Percentiles rank a stretch among this genome's conserved stretches.
Evolutionary conservation across 1,139 yeast species (phyloP).

Genomic region (Saccharomyces hybrid): DNA sequence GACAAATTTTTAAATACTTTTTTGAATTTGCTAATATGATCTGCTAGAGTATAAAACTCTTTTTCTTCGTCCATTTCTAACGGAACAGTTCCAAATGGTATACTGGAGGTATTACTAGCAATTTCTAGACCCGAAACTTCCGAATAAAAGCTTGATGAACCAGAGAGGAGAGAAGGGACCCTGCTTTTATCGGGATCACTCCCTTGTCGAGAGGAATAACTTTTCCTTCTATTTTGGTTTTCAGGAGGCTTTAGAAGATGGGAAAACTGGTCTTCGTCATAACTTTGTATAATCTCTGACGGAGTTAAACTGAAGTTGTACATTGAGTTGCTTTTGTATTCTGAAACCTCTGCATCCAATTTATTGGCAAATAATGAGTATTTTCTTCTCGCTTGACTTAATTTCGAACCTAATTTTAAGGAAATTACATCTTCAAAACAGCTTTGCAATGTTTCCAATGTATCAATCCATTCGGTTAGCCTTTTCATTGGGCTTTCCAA

Average conservation of each 20-base stretch:
- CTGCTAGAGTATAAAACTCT: constrained; percentile 12
- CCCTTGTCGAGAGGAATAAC: neutral
- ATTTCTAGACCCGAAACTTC: constrained; percentile 1
- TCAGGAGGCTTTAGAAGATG: constrained; percentile 2
- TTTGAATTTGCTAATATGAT: constrained; percentile 19
- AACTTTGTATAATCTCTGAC: constrained; percentile 23
- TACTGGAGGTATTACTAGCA: neutral
- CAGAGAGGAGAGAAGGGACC: constrained; percentile 4
- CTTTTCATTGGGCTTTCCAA: constrained; percentile 22
- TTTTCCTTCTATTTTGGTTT: neutral
- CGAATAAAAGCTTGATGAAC: constrained; percentile 15
- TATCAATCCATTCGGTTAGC: constrained; percentile 15
- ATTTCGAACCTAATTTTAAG: neutral
- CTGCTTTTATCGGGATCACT: neutral
- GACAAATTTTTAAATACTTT: constrained; percentile 12
- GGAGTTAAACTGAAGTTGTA: constrained; percentile 23
- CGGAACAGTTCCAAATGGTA: neutral
- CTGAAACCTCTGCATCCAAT: constrained; percentile 12
- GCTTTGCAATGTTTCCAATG: constrained; percentile 10
- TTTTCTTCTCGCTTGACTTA: constrained; percentile 1
- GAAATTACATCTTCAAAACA: constrained; percentile 1
- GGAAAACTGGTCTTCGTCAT: constrained; percentile 6
- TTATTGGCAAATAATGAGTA: constrained; percentile 11
- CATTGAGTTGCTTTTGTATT: constrained; percentile 13
- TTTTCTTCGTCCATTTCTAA: neutral